phyloP scores from a whole-genome alignment of 768 basidiomycete genomes.

The Sutorius australiensis region DNA sequence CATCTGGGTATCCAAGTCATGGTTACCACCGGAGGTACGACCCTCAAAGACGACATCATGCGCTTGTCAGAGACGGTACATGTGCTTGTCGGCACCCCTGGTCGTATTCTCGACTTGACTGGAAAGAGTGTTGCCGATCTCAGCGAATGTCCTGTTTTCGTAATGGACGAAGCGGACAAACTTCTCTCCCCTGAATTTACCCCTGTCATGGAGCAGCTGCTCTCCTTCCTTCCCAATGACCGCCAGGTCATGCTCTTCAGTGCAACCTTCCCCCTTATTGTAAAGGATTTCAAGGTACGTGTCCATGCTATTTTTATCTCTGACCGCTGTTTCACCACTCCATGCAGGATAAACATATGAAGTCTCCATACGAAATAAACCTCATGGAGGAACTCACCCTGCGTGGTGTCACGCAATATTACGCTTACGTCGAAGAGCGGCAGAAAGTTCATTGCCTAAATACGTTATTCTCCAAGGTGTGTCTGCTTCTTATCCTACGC shows the following conservation, averaged over 20 bases:
- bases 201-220: constrained; percentile 95
- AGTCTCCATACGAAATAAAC: constrained; percentile 93
- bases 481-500: not conserved
- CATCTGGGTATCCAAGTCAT: constrained; percentile 96
- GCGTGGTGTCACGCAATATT: constrained; percentile 98
- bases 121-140: constrained; percentile 93
- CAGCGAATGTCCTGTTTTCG: constrained; percentile 91
- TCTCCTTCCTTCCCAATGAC: constrained; percentile 76
- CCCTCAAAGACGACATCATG: constrained; percentile 96
- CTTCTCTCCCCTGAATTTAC: constrained; percentile 96
- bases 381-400: constrained; percentile 99
- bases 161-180: constrained; percentile 99
- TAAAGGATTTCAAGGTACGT: constrained; percentile 94
- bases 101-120: constrained; percentile 90
- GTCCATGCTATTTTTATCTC: not conserved
- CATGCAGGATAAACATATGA: constrained; percentile 91
- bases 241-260: constrained; percentile 99
- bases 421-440: constrained; percentile 97
- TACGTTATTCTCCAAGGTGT: constrained; percentile 96
- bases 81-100: constrained; percentile 95
- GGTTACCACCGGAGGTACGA: constrained; percentile 98
- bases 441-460: constrained; percentile 99
- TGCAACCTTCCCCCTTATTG: constrained; percentile 97
- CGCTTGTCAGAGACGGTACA: constrained; percentile 88
- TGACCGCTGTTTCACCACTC: constrained; percentile 8